phyloP scores from a whole-genome alignment of 345 rosid genomes.

The Gossypium ekmanianum region DNA sequence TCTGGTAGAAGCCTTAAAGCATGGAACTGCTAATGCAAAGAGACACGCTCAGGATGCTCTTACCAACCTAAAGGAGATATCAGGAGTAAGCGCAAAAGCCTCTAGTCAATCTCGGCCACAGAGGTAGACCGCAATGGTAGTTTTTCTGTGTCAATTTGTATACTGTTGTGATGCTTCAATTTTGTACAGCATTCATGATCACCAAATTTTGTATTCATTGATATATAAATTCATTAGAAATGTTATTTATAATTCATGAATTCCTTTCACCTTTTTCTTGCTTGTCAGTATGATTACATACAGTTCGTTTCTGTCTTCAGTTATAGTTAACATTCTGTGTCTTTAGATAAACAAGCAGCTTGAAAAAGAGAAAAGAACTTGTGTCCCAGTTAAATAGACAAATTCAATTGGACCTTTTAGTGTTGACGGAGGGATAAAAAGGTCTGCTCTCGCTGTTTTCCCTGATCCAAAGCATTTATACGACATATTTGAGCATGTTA shows the following conservation, averaged over 20 bases:
- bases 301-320: too few species aligned
- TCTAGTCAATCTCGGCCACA: slow-evolving; percentile 26
- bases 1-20: slow-evolving; percentile 39
- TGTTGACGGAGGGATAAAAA: too few species aligned
- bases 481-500: not conserved
- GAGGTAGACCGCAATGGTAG: slow-evolving; percentile 17
- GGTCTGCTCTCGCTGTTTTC: too few species aligned
- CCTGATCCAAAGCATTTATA: not conserved
- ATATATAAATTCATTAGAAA: not conserved
- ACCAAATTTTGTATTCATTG: slow-evolving; percentile 14
- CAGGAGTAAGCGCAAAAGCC: slow-evolving; percentile 25
- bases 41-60: slow-evolving; percentile 40
- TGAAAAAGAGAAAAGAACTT: too few species aligned
- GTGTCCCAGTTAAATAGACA: too few species aligned
- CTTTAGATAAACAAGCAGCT: too few species aligned
- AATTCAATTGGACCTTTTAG: too few species aligned
- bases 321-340: too few species aligned
- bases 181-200: slow-evolving; percentile 11
- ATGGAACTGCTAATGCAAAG: slow-evolving; percentile 32
- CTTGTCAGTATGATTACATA: too few species aligned
- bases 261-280: too few species aligned
- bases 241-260: not conserved
- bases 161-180: not conserved
- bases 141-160: slow-evolving; percentile 3
- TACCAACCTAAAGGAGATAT: slow-evolving; percentile 40